Base-by-base conservation (phyloP, 2,329 filamentous ascomycete genomes). In the Colletotrichum sp. region DNA sequence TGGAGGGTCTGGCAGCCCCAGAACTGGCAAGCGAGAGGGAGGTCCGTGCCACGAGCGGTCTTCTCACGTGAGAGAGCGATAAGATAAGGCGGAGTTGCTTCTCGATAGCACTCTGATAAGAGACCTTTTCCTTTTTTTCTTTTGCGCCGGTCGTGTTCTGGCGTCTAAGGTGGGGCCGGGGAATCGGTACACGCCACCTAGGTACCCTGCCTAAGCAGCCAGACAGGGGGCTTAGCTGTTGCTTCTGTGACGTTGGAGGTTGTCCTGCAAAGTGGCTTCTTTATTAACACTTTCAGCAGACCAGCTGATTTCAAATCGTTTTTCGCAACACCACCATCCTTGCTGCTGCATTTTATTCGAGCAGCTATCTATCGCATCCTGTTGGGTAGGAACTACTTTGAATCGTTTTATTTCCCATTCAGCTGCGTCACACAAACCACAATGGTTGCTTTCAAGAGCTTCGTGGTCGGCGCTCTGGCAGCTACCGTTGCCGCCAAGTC, bases 401-500 rank as follows among this genome's bases (percentile, higher is more conserved):
- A 33, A 33, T 21, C 13, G 18, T 27, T 43, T 74, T 47, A 64
- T 55, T 31, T 31, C 9, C 7, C 18, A 24, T 57, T 51, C 13
- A 31, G 43, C 13, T 34, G 47, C 34, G 27, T 16, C 67, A 43
- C 59, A 76, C 67, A 69, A 78, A 73, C 69, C 69, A 82, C 76
- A 78, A 90, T 91, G 89, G 88, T 91, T 79, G 84, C 90, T 70
- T 78, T 92, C 78, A 91, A 90, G 87, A 89, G 87, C 85, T 86
- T 92, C 79, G 82, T 91, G 83, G 83, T 92, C 83, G 85, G 87
- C 77, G 87, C 88, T 75, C 83, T 92, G 58, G 86, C 89, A 67
- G 85, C 87, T 76, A 86, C 85, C 34, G 91, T 89, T 72, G 87
- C 91, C 74, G 93, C 94, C 80, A 92, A 92, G 79, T 97, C 95